Percentiles rank a stretch among this genome's conserved stretches.
phyloP scores from a whole-genome alignment of 139 green algal species.

The Monoraphidium neglectum region DNA sequence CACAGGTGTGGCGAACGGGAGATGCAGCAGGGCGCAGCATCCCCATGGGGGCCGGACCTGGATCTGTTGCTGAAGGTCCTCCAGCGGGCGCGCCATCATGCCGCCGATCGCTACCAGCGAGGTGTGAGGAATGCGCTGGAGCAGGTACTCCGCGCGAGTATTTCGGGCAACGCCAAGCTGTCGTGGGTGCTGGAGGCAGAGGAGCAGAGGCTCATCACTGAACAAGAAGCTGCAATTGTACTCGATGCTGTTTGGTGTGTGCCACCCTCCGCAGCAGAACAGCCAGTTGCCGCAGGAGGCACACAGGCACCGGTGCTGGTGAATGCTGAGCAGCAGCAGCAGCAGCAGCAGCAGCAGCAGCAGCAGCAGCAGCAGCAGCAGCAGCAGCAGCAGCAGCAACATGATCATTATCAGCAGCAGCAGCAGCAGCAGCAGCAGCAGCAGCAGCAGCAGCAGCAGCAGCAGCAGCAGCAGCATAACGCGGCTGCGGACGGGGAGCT shows the following conservation, averaged over 20 bases:
- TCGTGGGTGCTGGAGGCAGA: too few relatives aligned
- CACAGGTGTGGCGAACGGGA: too few relatives aligned
- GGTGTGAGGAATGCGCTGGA: too few relatives aligned
- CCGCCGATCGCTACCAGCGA: too few relatives aligned
- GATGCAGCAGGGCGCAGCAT: too few relatives aligned
- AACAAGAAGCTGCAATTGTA: not conserved
- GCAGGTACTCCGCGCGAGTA: too few relatives aligned
- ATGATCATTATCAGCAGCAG: constrained; percentile 13
- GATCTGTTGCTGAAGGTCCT: too few relatives aligned
- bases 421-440: not conserved
- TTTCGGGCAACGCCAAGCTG: too few relatives aligned
- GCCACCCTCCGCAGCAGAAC: constrained; percentile 5
- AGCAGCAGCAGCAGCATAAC: constrained; percentile 2
- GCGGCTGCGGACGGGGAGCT: constrained; percentile 5
- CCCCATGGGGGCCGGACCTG: too few relatives aligned
- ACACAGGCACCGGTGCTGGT: not conserved
- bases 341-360: not conserved
- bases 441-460: not conserved
- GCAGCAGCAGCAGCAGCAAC: not conserved
- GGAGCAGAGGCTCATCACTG: too few relatives aligned
- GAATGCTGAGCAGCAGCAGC: constrained; percentile 17
- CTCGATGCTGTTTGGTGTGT: not conserved
- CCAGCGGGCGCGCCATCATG: too few relatives aligned
- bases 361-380: not conserved
- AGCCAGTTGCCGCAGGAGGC: not conserved